Base-by-base conservation (phyloP, 2,329 filamentous ascomycete genomes). In the Nigrospora oryzae region DNA sequence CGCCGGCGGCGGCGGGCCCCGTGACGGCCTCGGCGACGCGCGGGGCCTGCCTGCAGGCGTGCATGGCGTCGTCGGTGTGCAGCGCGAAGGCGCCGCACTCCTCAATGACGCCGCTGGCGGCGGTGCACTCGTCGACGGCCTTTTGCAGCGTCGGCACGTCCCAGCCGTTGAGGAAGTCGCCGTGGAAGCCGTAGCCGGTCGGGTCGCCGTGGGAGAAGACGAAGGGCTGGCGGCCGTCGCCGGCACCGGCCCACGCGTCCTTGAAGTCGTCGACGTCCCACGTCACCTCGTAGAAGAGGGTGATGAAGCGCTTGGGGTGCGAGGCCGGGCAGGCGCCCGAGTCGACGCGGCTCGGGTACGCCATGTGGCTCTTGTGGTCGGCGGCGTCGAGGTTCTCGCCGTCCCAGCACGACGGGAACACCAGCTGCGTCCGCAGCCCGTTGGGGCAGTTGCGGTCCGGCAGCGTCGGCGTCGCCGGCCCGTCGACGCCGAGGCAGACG, bases 401-500 rank as follows among this genome's bases (percentile, higher is more conserved):
- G 48, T 84, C 70, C 80, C 80, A 83, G 65, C 80, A 83, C 4
- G 71, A 71, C 1, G 77, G 78, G 56, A 82, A 81, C 55, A 71
- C 73, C 16, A 80, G 64, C 53, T 81, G 72, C 13, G 71, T 65
- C 35, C 76, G 70, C 16, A 72, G 64, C 36, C 76, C 69, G 33
- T 68, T 58, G 7, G 69, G 67, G 55, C 80, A 83, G 46, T 73
- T 74, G 47, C 68, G 66, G 50, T 69, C 68, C 1, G 79, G 80
- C 31, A 85, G 69, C 11, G 65, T 62, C n/a, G 65, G 63, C 2
- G 67, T 73, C 43, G 80, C 71, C 35, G 64, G 60, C 14, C 59
- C 59, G 11, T 67, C 62, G 37, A 58, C 62, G 41, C 68, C 68
- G 11, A 83, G 65, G 52, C 81, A 84, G 45, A 69, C 69, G 53